Base-by-base conservation (phyloP, 352 stramenopile genomes). In the Pythium angustatum region DNA sequence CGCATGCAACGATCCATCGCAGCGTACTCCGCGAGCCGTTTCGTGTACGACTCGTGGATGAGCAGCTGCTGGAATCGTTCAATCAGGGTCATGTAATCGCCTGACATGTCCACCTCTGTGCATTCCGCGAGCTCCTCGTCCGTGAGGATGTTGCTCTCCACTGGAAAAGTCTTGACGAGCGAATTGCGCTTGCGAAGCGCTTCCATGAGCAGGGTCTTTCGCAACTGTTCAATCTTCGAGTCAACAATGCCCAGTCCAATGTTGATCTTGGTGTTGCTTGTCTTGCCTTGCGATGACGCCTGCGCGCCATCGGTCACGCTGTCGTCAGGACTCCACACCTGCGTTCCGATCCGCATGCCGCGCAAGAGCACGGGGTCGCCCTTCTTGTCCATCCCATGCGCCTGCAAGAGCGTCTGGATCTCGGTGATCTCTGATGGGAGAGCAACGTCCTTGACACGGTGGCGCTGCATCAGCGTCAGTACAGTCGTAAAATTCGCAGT, bases 151-250 rank as follows among this genome's bases (percentile, higher is more conserved):
- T 69, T 66, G 4, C 76, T 85, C 41, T 85, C 70, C 17, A 73
- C 75, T 0, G 81, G 72, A 45, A 90, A 91, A 6, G 77, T 87
- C 24, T 82, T 85, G 33, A 86, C 66, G 5, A 90, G 62, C n/a
- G 83, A 92, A 59, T 89, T 89, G 50, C 81, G 78, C 54, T 90
- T 90, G 0, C 75, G 79, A 24, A 92, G 55, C 5, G 83, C 79
- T 51, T 92, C 83, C 36, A 88, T 71, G 4, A 92, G 69, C 19
- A 92, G 53, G 21, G 69, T 68, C 47, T 89, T 89, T 26, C 81
- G 77, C 4, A 92, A 62, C 11, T 81, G 54, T 64, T 92, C 83
- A 15, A 90, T 69, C 58, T 89, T 81, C 4, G 75, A 78, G 58
- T 92, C 83, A 7, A 90, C 68, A 33, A 92, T 78, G 0, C 81